Evolutionary conservation across 306 rosid genomes (phyloP).

Genomic region (Phaseolus lunatus): DNA sequence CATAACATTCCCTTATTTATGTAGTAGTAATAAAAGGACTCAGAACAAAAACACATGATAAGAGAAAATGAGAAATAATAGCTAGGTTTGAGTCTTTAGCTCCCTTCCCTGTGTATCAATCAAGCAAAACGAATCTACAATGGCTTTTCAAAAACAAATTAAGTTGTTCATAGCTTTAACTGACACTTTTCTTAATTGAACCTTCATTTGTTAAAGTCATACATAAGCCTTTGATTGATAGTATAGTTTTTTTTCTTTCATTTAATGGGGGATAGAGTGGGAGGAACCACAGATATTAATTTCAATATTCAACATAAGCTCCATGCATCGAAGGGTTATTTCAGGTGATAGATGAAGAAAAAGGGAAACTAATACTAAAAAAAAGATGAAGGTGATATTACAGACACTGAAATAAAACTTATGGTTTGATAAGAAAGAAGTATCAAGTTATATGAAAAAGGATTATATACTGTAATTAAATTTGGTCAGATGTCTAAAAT

Average conservation of each 20-base stretch:
- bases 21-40: neutral
- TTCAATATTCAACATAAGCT: neutral
- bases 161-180: slow-evolving; percentile 20
- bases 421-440: neutral
- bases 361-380: neutral
- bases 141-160: neutral
- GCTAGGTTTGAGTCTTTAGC: slow-evolving; percentile 1
- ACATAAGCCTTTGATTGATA: neutral
- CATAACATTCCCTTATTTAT: neutral
- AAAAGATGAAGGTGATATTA: neutral
- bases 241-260: neutral
- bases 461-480: neutral
- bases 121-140: neutral
- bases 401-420: neutral
- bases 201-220: neutral
- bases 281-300: slow-evolving; percentile 1
- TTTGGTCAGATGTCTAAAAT: slow-evolving; percentile 1
- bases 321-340: neutral
- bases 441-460: slow-evolving; percentile 6
- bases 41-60: neutral
- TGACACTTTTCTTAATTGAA: neutral
- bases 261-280: neutral
- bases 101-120: neutral
- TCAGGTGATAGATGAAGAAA: slow-evolving; percentile 7
- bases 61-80: slow-evolving; percentile 1